Conservation (phyloP, 495 filamentous ascomycete species). For the Annulohypoxylon maeteangense region DNA sequence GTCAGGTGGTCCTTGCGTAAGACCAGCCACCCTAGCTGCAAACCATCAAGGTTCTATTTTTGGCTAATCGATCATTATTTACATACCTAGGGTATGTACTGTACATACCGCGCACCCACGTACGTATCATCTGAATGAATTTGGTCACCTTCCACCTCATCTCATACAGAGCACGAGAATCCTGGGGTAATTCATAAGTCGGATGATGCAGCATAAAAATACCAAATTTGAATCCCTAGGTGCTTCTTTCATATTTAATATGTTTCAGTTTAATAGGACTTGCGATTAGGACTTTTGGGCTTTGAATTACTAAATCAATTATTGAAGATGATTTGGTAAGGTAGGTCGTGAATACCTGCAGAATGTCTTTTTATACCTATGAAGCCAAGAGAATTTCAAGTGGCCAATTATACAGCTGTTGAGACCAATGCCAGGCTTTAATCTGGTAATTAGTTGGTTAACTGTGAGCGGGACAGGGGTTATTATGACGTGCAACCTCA, state of each 20-base stretch:
- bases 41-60: slow-evolving; percentile 7
- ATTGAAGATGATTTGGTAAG: background rate
- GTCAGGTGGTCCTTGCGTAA: slow-evolving; percentile 24
- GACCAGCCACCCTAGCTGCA: slow-evolving; percentile 7
- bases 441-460: background rate
- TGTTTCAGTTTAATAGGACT: background rate
- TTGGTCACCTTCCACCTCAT: background rate
- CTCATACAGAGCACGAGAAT: background rate
- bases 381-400: background rate
- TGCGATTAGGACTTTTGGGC: background rate
- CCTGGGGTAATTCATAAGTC: background rate
- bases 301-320: background rate
- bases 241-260: background rate
- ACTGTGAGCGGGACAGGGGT: background rate
- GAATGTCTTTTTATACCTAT: background rate
- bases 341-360: background rate
- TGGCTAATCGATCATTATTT: background rate
- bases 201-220: background rate
- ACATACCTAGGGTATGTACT: too few species aligned
- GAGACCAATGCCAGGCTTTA: background rate
- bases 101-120: too few species aligned
- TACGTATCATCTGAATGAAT: too few species aligned
- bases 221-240: background rate
- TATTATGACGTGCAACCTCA: background rate
- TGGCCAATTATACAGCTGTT: background rate